A percentile compares a stretch with the other conserved stretches of the same genome.
Evolutionary conservation across 768 basidiomycete genomes (phyloP).

Genomic region (Trametopsis cervina): DNA sequence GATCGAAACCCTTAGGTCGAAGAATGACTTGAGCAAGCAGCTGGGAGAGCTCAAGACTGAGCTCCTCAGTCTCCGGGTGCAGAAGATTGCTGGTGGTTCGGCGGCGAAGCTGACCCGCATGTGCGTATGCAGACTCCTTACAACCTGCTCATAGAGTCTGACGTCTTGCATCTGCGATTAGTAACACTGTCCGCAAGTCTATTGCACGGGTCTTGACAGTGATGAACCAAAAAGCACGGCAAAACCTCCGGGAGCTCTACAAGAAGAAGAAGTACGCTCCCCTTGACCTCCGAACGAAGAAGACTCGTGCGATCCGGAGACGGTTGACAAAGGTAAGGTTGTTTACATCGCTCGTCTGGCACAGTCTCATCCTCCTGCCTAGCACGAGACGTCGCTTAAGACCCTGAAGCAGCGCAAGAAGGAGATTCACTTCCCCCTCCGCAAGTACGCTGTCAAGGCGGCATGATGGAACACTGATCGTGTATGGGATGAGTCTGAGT

Average conservation of each 20-base stretch:
- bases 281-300: slow-evolving; percentile 96
- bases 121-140: slow-evolving; percentile 42
- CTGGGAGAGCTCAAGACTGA: slow-evolving; percentile 92
- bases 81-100: slow-evolving; percentile 95
- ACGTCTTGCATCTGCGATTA: slow-evolving; percentile 27
- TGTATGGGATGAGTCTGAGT: slow-evolving; percentile 16
- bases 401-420: slow-evolving; percentile 94
- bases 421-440: slow-evolving; percentile 85
- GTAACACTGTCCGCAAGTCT: slow-evolving; percentile 94
- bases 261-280: slow-evolving; percentile 95
- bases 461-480: slow-evolving; percentile 14
- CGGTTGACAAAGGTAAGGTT: slow-evolving; percentile 77
- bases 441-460: slow-evolving; percentile 97
- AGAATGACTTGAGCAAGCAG: slow-evolving; percentile 95
- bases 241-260: slow-evolving; percentile 97
- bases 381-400: slow-evolving; percentile 82
- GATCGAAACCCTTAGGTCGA: slow-evolving; percentile 54
- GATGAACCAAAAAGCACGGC: slow-evolving; percentile 96
- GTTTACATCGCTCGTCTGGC: not conserved
- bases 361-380: slow-evolving; percentile 3
- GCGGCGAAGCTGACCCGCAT: slow-evolving; percentile 96
- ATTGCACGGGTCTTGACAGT: slow-evolving; percentile 98
- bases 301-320: slow-evolving; percentile 96
- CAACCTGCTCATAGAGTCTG: not conserved
- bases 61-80: slow-evolving; percentile 89